These are phyloP conservation scores for Kondoa subrosea DNA, from an alignment of 768 basidiomycete genomes.

Conservation along the genomic window DNA sequence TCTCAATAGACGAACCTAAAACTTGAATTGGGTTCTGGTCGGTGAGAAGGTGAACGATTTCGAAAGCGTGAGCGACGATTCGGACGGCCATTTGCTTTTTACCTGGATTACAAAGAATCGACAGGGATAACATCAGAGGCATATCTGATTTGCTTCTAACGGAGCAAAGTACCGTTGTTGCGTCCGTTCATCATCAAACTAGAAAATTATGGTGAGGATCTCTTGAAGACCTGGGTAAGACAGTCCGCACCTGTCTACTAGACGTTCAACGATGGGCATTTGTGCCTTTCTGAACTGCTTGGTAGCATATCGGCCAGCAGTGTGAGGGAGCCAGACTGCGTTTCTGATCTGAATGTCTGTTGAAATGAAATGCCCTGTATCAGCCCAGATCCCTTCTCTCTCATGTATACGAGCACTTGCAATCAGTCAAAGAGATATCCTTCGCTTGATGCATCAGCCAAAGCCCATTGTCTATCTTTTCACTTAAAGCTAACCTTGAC, in stretches of 20 bases:
- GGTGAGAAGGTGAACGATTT: conserved; percentile 98
- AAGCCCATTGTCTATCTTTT: not conserved
- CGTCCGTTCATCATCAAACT: conserved; percentile 99
- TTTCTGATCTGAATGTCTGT: conserved; percentile 87
- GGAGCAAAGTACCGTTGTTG: conserved; percentile 60
- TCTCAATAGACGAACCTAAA: conserved; percentile 29
- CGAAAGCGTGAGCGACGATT: conserved; percentile 97
- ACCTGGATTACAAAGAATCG: conserved; percentile 99
- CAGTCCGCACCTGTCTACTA: conserved; percentile 74
- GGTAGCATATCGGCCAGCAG: conserved; percentile 96
- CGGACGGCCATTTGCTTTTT: conserved; percentile 98
- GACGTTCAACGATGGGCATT: conserved; percentile 99
- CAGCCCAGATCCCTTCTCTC: not conserved
- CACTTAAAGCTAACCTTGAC: not conserved
- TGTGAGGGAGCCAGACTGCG: conserved; percentile 87
- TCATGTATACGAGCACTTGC: not conserved
- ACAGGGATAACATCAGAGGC: conserved; percentile 59
- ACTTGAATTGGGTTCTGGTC: conserved; percentile 99
- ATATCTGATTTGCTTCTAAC: not conserved
- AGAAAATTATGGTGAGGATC: not conserved
- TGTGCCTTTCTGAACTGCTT: conserved; percentile 99
- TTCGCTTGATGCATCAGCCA: not conserved
- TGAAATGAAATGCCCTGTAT: not conserved
- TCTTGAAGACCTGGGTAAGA: not conserved
- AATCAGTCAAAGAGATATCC: conserved; percentile 6